Evolutionary conservation across 805 yeast genomes (phyloP).

Genomic region (Candida sakaeoensis): DNA sequence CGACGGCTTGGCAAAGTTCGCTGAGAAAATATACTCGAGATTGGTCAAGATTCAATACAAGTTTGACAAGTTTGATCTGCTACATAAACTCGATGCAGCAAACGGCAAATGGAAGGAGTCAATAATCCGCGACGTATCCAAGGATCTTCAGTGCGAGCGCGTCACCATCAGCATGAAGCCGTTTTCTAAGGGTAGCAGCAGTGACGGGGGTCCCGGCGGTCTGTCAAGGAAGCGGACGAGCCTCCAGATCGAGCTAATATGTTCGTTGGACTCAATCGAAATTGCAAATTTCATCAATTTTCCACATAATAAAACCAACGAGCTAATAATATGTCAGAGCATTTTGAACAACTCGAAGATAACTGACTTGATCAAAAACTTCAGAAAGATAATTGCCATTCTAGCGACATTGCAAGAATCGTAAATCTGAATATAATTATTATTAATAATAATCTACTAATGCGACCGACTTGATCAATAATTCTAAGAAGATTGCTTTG

Average conservation of each 20-base stretch:
- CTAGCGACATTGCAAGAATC: background rate
- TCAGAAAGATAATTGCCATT: conserved; percentile 13
- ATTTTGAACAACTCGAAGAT: conserved; percentile 14
- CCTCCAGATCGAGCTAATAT: conserved; percentile 18
- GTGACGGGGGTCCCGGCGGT: no score
- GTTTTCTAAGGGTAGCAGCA: background rate
- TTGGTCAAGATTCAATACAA: conserved; percentile 27
- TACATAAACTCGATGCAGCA: conserved; percentile 12
- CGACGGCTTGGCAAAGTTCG: conserved; percentile 20
- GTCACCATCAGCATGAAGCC: conserved; percentile 11
- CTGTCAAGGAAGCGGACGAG: no score
- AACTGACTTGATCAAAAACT: conserved; percentile 15
- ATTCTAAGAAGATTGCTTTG: no score
- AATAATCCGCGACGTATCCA: conserved; percentile 15
- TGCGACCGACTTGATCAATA: no score
- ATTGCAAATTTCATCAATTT: conserved; percentile 10
- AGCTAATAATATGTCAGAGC: conserved; percentile 12
- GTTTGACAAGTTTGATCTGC: conserved; percentile 24
- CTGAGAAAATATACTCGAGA: conserved; percentile 17
- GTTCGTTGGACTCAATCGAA: conserved; percentile 19
- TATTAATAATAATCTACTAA: no score
- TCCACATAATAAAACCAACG: background rate
- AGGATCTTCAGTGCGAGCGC: conserved; percentile 25
- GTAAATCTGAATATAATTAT: no score
- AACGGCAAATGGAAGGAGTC: conserved; percentile 6